These are phyloP conservation scores for Rubus idaeus DNA, from an alignment of 306 rosid species.

Conservation along the genomic window DNA sequence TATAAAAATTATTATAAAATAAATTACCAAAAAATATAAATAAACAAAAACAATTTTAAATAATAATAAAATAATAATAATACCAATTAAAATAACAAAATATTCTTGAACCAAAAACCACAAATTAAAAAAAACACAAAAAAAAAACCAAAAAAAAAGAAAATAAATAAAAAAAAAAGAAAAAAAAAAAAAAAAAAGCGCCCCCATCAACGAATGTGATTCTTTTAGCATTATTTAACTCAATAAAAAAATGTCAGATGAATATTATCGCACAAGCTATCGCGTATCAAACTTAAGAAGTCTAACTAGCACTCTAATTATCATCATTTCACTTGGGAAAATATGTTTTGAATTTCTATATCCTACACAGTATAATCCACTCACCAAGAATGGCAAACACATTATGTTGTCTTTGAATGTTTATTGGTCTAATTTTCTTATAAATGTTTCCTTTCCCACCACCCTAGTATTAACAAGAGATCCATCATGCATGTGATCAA, in stretches of 20 bases:
- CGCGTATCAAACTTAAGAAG: background rate
- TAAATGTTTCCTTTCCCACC: slow-evolving; percentile 40
- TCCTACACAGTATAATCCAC: slow-evolving; percentile 24
- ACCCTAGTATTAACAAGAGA: slow-evolving; percentile 27
- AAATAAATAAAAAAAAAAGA: no score
- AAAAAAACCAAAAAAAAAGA: no score
- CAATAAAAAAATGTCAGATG: background rate
- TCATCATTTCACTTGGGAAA: slow-evolving; percentile 7
- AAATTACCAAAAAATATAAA: no score
- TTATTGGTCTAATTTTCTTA: slow-evolving; percentile 19
- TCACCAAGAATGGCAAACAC: slow-evolving; percentile 51
- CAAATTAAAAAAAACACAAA: no score
- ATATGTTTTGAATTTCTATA: slow-evolving; percentile 8
- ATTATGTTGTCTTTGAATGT: slow-evolving; percentile 39
- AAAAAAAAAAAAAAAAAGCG: no score
- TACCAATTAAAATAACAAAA: no score
- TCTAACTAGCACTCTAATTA: background rate
- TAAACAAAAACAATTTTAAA: no score
- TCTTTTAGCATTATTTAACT: background rate
- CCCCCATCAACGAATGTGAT: background rate
- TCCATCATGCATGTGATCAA: slow-evolving; percentile 30
- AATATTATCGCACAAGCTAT: background rate
- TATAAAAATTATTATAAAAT: no score
- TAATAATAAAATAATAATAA: no score
- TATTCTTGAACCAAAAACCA: no score